Evolutionary conservation across 495 filamentous ascomycete species (phyloP), one percentile per base, ranked within the genome.

Genomic region (Talaromyces liani): DNA sequence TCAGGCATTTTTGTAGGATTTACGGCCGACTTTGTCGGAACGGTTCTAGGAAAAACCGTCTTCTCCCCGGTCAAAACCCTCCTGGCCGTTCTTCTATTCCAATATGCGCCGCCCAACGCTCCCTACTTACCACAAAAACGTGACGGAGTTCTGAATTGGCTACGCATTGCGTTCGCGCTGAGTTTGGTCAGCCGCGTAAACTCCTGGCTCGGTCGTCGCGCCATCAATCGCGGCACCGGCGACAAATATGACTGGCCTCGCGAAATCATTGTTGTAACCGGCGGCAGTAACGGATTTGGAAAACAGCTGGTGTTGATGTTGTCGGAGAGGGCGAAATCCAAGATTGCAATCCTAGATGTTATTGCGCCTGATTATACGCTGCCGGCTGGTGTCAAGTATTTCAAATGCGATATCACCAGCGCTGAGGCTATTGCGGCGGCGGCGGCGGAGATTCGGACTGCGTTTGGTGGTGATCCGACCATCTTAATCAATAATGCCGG

Each of bases 401-500:
- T 83, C 79, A 76, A 85, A 55, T 88, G 84, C 76, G 85, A 90
- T 67, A 81, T 90, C 66, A 84, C 86, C 49, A 83, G 79, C 1
- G 71, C 80, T 6, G 58, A 70, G 5, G 75, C 72, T 12, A 76
- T 90, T 66, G 67, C 79, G 6, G 65, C 72, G 6, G 77, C 75
- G 7, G 85, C 82, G 0, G 45, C 67, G 16, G 53, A 76, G 29
- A 80, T 91, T 72, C 82, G 82, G 58, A 69, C 71, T 20, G 71
- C 79, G 4, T 73, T 88, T 63, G 89, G 89, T 64, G 64, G 27
- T 8, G 51, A 79, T 6, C 89, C 89, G 0, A 91, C 87, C 1
- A 75, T 91, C 63, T 75, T 92, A 0, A 87, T 92, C 75, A 90
- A 90, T 78, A 92, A 91, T 70, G 89, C 89, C 1, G 89, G 88